Evolutionary conservation across 768 basidiomycete genomes (phyloP).

Genomic region (Neoboletus magnificus): DNA sequence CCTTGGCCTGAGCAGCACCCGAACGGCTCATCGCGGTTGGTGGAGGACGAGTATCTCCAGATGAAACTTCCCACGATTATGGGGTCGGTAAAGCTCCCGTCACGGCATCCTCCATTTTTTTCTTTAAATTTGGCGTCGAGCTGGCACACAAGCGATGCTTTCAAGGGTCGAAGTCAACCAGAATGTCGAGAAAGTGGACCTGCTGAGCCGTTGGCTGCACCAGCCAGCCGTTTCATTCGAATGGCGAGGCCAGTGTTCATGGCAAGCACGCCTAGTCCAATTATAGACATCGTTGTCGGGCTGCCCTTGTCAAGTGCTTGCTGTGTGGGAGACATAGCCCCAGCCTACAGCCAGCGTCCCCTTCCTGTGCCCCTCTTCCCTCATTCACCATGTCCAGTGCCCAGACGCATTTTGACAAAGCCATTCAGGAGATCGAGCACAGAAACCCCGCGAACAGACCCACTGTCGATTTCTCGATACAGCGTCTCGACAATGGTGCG

Average conservation of each 20-base stretch:
- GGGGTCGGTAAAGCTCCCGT: not conserved
- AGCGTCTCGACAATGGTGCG: slow-evolving; percentile 24
- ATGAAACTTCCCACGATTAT: slow-evolving; percentile 13
- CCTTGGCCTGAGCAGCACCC: slow-evolving; percentile 74
- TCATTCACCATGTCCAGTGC: slow-evolving; percentile 19
- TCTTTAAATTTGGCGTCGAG: not conserved
- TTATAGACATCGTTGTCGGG: slow-evolving; percentile 10
- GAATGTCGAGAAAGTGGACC: not conserved
- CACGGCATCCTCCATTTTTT: not conserved
- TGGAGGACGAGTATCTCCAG: not conserved
- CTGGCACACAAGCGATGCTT: slow-evolving; percentile 5
- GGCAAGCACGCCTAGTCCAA: slow-evolving; percentile 8
- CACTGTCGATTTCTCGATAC: slow-evolving; percentile 17
- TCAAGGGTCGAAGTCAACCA: not conserved
- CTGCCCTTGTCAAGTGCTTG: not conserved
- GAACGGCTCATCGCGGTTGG: slow-evolving; percentile 17
- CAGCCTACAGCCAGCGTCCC: not conserved
- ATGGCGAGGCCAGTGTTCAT: not conserved
- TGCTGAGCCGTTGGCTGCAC: not conserved
- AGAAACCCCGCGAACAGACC: slow-evolving; percentile 24
- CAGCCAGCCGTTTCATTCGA: not conserved
- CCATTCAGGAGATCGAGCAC: slow-evolving; percentile 29
- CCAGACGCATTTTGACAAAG: slow-evolving; percentile 27
- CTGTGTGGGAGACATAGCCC: slow-evolving; percentile 5
- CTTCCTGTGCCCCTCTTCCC: slow-evolving; percentile 7